Evolutionary conservation across 495 filamentous ascomycete species (phyloP), one percentile per base, ranked within the genome.

Genomic region (Penicillium subrubescens): DNA sequence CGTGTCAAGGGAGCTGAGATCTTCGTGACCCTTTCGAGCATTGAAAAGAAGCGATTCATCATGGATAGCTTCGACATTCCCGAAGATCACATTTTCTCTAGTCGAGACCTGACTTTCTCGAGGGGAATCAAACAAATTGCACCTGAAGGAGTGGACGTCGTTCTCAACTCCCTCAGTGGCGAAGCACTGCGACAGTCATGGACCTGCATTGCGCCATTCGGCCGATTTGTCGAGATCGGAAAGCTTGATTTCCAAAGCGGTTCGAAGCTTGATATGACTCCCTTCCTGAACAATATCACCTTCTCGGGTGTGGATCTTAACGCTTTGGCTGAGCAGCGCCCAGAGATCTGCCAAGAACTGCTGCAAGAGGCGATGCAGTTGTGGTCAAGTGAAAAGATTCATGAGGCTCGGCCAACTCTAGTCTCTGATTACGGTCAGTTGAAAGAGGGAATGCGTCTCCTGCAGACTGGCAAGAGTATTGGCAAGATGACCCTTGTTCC

Each of bases 141-240:
- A 3, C 37, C 37, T 41, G 37, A 31, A 25, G 29, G 59, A 0
- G 46, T 61, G 1, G 59, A 61, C 11, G 46, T 61, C 4, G 59
- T 61, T n/a, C 31, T 76, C 23, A 76, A 75, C 27, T 70, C 70
- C 5, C 59, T 77, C 1, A 58, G 57, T 7, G 75, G 73, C 4
- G 70, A 72, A 7, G 19, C 67, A 10, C 64, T 75, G 0, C 48
- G 67, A 39, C 60, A 57, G 25, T 68, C 69, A 11, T 78, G 75
- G 73, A 17, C 64, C 8, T 58, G 48, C 50, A 50, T 67, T 57
- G 68, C 71, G 29, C 34, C 55, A 11, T 52, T 61, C 27, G 70
- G 69, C 17, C 66, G 31, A 6, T 65, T 75, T 39, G 46, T 74
- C 2, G 72, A 73, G 41, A 61, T 74, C 14, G 70, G 72, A 4